These are phyloP conservation scores for Aspergillus spinulosporus DNA, from an alignment of 2,329 filamentous ascomycete genomes.

Conservation along the genomic window DNA sequence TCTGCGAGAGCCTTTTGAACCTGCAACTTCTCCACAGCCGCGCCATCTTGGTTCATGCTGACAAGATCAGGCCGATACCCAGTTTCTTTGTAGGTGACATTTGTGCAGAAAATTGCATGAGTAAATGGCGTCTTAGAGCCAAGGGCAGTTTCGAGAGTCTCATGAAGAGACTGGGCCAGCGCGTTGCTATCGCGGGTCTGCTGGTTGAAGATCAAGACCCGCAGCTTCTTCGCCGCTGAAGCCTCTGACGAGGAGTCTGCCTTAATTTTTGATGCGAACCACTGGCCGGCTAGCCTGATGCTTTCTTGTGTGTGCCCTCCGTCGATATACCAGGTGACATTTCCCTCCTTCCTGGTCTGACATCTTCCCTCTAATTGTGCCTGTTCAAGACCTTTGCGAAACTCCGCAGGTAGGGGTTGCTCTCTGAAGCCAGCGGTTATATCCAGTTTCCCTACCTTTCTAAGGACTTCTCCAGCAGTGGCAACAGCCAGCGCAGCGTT, in stretches of 20 bases:
- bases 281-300: slow-evolving; percentile 70
- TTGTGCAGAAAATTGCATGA: slow-evolving; percentile 78
- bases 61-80: slow-evolving; percentile 66
- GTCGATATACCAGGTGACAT: slow-evolving; percentile 76
- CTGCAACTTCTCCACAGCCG: slow-evolving; percentile 58
- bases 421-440: slow-evolving; percentile 41
- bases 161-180: slow-evolving; percentile 64
- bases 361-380: slow-evolving; percentile 75
- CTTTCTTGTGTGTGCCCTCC: slow-evolving; percentile 87
- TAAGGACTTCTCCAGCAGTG: slow-evolving; percentile 44
- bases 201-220: slow-evolving; percentile 86
- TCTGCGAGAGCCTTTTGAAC: slow-evolving; percentile 69
- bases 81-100: slow-evolving; percentile 63
- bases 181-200: slow-evolving; percentile 74
- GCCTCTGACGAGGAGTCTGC: slow-evolving; percentile 35
- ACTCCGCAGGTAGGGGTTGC: slow-evolving; percentile 57
- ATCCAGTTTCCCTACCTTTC: slow-evolving; percentile 34
- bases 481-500: slow-evolving; percentile 64
- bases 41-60: slow-evolving; percentile 60
- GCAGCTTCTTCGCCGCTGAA: slow-evolving; percentile 38
- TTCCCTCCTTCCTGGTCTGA: slow-evolving; percentile 62
- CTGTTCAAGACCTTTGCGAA: slow-evolving; percentile 64
- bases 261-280: slow-evolving; percentile 64
- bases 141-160: slow-evolving; percentile 51
- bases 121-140: slow-evolving; percentile 57